phyloP scores from a whole-genome alignment of 116 monocot genomes.

The Phalaenopsis hybrid region DNA sequence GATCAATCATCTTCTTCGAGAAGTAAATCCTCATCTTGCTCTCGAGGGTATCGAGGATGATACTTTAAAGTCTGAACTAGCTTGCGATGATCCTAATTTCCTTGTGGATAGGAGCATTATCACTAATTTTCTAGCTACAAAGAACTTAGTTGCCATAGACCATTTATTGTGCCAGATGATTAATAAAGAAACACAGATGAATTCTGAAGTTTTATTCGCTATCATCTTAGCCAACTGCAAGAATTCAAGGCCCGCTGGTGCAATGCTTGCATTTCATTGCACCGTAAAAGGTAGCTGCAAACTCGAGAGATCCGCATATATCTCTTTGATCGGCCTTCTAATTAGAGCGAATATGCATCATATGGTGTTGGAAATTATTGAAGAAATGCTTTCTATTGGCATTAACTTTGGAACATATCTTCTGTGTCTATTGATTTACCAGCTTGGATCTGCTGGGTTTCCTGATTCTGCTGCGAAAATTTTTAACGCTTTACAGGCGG shows the following conservation, averaged over 20 bases:
- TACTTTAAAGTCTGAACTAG: slow-evolving; percentile 14
- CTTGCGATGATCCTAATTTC: slow-evolving; percentile 14
- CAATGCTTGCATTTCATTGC: slow-evolving; percentile 43
- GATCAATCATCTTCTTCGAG: slow-evolving; percentile 58
- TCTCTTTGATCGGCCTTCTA: slow-evolving; percentile 50
- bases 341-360: slow-evolving; percentile 38
- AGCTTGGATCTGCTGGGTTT: slow-evolving; percentile 50
- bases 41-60: slow-evolving; percentile 49
- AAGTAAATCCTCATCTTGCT: slow-evolving; percentile 73
- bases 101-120: slow-evolving; percentile 45
- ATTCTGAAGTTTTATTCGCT: slow-evolving; percentile 36
- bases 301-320: slow-evolving; percentile 41
- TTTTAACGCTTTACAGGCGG: slow-evolving; percentile 34
- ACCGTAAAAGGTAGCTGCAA: slow-evolving; percentile 26
- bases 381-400: slow-evolving; percentile 42
- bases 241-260: slow-evolving; percentile 27
- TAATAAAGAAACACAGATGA: slow-evolving; percentile 24
- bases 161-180: slow-evolving; percentile 33
- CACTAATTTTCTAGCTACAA: slow-evolving; percentile 40
- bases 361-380: slow-evolving; percentile 37
- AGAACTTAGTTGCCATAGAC: slow-evolving; percentile 51
- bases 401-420: slow-evolving; percentile 52
- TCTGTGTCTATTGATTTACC: slow-evolving; percentile 40
- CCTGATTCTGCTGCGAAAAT: slow-evolving; percentile 34
- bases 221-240: slow-evolving; percentile 38